These are phyloP conservation scores for Alternaria ethzedia DNA, from an alignment of 2,329 filamentous ascomycete species.

Conservation along the genomic window DNA sequence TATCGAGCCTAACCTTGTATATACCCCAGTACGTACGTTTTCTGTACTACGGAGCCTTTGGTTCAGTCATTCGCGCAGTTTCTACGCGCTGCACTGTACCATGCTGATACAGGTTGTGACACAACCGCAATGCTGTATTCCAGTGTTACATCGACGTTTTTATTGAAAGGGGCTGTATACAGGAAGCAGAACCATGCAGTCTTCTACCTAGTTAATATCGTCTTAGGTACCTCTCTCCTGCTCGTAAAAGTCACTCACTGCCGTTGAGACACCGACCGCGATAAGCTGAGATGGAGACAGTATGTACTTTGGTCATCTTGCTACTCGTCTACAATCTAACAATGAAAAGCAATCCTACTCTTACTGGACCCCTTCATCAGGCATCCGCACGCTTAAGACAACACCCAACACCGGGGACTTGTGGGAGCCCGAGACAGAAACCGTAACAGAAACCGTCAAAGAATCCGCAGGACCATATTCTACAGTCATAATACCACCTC, in stretches of 20 bases:
- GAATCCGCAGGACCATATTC: not conserved
- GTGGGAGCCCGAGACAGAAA: no score
- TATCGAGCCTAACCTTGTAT: not conserved
- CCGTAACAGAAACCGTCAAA: no score
- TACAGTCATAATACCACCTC: not conserved
- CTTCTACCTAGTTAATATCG: not conserved
- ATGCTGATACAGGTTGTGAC: not conserved
- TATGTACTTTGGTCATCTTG: not conserved
- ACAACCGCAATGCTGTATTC: not conserved
- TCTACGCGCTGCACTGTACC: not conserved
- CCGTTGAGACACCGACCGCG: not conserved
- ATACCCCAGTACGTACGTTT: not conserved
- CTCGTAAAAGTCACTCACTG: not conserved
- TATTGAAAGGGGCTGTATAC: not conserved
- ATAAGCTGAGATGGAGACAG: not conserved
- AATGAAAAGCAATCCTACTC: no score
- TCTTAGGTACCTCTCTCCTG: not conserved
- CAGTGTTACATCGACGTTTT: not conserved
- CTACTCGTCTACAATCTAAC: not conserved
- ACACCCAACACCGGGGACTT: not conserved
- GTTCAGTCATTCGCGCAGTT: not conserved
- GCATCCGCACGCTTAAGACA: not conserved
- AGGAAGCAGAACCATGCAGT: not conserved
- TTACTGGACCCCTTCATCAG: not conserved
- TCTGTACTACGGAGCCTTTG: not conserved